Percentiles rank a stretch among this genome's conserved stretches.
Evolutionary conservation across 2,329 filamentous ascomycete species (phyloP).

Genomic region (Metarhizium anisopliae): DNA sequence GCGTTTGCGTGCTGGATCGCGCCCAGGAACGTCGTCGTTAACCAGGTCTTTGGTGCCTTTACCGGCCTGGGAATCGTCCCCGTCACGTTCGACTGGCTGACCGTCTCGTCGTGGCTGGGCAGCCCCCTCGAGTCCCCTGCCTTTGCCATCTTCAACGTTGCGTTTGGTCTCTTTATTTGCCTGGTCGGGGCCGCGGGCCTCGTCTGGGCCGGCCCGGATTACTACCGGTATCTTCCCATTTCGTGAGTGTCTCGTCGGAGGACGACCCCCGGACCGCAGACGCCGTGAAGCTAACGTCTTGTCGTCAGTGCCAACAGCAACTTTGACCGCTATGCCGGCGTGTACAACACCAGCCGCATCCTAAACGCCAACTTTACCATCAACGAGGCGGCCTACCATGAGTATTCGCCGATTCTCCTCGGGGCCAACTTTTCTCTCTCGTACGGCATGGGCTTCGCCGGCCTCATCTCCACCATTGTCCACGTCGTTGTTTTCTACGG

Average conservation of each 20-base stretch:
- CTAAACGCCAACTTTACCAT: conserved; percentile 42
- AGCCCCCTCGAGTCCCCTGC: conserved; percentile 52
- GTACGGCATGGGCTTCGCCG: conserved; percentile 50
- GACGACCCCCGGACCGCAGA: background rate
- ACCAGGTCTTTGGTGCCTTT: conserved; percentile 56
- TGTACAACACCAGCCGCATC: conserved; percentile 48
- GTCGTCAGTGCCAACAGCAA: conserved; percentile 34
- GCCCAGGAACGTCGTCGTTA: conserved; percentile 51
- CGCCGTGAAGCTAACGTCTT: background rate
- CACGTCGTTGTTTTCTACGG: conserved; percentile 45
- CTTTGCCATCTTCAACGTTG: conserved; percentile 51
- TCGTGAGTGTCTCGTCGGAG: background rate
- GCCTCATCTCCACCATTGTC: conserved; percentile 43
- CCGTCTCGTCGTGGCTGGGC: conserved; percentile 45
- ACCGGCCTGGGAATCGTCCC: conserved; percentile 54
- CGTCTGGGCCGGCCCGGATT: conserved; percentile 42
- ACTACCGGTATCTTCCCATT: conserved; percentile 46
- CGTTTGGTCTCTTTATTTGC: conserved; percentile 43
- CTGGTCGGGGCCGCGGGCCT: conserved; percentile 41
- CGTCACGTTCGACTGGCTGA: conserved; percentile 58
- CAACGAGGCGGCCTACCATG: conserved; percentile 45
- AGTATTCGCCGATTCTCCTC: conserved; percentile 47
- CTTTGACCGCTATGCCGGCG: conserved; percentile 49
- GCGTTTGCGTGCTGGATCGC: conserved; percentile 54
- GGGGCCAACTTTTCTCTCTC: conserved; percentile 45